phyloP scores from a whole-genome alignment of 495 filamentous ascomycete species.

The Penicillium alfredii region DNA sequence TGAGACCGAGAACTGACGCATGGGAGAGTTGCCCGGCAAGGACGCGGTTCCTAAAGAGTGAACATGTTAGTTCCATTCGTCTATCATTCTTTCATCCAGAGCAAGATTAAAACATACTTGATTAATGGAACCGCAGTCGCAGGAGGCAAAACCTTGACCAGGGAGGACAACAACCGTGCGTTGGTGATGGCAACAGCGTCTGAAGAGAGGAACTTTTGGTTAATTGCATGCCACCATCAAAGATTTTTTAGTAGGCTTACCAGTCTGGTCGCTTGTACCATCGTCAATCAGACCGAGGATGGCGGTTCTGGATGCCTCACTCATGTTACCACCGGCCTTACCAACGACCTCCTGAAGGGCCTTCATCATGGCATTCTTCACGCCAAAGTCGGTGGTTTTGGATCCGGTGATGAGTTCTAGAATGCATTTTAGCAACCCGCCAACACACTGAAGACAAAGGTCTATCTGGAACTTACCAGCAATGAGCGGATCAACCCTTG shows the following conservation, averaged over 20 bases:
- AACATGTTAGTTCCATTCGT: slow-evolving; percentile 7
- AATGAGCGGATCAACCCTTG: slow-evolving; percentile 88
- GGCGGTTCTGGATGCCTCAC: slow-evolving; percentile 73
- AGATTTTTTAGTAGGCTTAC: slow-evolving; percentile 29
- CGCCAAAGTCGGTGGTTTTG: slow-evolving; percentile 81
- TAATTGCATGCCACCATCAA: slow-evolving; percentile 1
- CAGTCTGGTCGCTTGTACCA: slow-evolving; percentile 67
- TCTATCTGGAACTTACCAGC: slow-evolving; percentile 33
- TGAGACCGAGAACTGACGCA: slow-evolving; percentile 72
- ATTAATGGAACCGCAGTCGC: slow-evolving; percentile 62
- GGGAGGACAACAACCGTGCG: slow-evolving; percentile 78
- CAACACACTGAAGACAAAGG: not conserved
- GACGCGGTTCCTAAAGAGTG: slow-evolving; percentile 53
- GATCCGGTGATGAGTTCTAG: slow-evolving; percentile 86
- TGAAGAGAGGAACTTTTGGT: slow-evolving; percentile 12
- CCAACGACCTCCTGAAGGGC: slow-evolving; percentile 93
- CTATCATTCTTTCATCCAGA: not conserved
- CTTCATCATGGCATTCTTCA: slow-evolving; percentile 95
- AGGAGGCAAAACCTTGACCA: slow-evolving; percentile 73
- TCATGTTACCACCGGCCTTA: slow-evolving; percentile 92
- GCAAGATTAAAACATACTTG: slow-evolving; percentile 45
- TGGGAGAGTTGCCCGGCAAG: slow-evolving; percentile 64
- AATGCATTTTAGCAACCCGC: slow-evolving; percentile 4
- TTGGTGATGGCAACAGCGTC: slow-evolving; percentile 78
- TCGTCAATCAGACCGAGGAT: slow-evolving; percentile 84